Conservation (phyloP, 176 grass and related monocot species). For the Carex myosuroides region DNA sequence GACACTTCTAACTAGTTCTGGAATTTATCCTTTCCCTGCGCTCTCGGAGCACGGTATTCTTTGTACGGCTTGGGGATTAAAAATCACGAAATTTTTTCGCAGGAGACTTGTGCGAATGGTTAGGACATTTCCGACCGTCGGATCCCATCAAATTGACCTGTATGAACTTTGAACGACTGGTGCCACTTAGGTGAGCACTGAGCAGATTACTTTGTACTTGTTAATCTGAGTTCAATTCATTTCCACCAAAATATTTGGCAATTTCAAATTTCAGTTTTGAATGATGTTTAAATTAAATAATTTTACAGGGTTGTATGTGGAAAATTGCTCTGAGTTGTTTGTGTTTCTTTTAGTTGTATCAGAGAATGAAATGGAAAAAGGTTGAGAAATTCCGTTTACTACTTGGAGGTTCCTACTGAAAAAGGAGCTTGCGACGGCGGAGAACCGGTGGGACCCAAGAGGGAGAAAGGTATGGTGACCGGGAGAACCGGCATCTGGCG, state of each 20-base stretch:
- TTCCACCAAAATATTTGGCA: not conserved
- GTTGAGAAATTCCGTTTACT: not conserved
- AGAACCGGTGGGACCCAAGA: not conserved
- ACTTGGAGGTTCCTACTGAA: not conserved
- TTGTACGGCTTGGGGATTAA: no score
- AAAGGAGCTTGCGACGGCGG: conserved; percentile 4
- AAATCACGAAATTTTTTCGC: no score
- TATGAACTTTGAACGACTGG: not conserved
- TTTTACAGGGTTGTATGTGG: not conserved
- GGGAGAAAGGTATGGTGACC: not conserved
- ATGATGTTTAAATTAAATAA: not conserved
- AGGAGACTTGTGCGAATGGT: conserved; percentile 8
- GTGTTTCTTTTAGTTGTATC: not conserved
- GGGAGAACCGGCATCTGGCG: conserved; percentile 8
- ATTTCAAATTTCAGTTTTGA: not conserved
- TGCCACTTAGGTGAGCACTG: not conserved
- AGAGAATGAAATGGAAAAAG: not conserved
- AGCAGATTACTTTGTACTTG: no score
- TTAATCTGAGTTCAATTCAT: no score
- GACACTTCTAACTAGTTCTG: not conserved
- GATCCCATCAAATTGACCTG: not conserved
- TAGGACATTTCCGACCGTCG: not conserved
- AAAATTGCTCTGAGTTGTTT: not conserved
- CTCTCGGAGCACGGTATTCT: not conserved
- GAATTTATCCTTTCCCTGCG: not conserved